Evolutionary conservation across 768 basidiomycete genomes (phyloP).

Genomic region (Boletus pseudo-olivaceus): DNA sequence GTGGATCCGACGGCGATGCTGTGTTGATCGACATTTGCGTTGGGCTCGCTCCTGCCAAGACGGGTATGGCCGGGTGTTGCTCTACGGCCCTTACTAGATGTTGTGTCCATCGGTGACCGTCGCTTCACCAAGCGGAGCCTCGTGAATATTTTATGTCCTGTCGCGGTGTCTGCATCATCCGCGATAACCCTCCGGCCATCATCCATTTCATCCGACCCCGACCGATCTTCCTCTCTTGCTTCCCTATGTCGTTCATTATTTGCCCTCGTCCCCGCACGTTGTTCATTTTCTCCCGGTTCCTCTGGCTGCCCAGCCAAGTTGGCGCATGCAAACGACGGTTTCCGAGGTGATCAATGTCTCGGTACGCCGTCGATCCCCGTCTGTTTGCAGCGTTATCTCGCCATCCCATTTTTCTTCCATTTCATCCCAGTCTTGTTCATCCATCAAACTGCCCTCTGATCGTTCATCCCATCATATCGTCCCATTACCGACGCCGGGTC

Average conservation of each 20-base stretch:
- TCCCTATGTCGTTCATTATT: not conserved
- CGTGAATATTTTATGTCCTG: not conserved
- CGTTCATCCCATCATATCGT: not conserved
- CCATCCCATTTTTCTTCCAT: not conserved
- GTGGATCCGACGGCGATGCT: not conserved
- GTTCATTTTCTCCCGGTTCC: not conserved
- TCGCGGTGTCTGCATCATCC: not conserved
- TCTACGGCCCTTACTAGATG: not conserved
- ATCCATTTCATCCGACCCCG: not conserved
- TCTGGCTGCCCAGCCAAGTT: no score
- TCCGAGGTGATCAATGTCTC: not conserved
- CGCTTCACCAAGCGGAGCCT: not conserved
- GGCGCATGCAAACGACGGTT: not conserved
- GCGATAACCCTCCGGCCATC: not conserved
- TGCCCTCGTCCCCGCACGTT: not conserved
- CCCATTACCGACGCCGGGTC: not conserved
- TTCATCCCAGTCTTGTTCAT: not conserved
- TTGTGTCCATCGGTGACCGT: no score
- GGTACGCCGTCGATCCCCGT: conserved; percentile 11
- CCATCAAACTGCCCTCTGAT: conserved; percentile 5
- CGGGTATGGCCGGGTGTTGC: not conserved
- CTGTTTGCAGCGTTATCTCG: conserved; percentile 5
- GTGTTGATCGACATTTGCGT: conserved; percentile 1
- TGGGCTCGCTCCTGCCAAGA: not conserved
- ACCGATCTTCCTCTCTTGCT: not conserved